Evolutionary conservation across 345 rosid genomes (phyloP).

Genomic region (Aurinia saxatilis): DNA sequence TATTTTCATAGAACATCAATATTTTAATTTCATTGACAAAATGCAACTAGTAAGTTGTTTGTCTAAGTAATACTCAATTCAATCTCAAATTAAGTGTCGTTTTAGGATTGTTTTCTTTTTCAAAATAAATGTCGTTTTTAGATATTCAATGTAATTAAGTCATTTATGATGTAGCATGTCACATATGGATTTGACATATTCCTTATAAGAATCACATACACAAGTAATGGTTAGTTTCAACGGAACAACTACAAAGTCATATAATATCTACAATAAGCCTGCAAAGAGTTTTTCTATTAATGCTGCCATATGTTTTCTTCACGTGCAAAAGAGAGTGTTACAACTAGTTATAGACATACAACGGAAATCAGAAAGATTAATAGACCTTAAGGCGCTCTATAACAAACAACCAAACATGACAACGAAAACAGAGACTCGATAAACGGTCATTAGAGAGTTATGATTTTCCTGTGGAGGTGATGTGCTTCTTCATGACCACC

Average conservation of each 20-base stretch:
- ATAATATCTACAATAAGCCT: no score
- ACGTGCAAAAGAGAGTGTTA: slow-evolving; percentile 5
- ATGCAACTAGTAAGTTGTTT: no score
- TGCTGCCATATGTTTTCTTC: slow-evolving; percentile 4
- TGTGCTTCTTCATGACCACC: slow-evolving; percentile 36
- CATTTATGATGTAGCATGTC: no score
- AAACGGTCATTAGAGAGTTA: slow-evolving; percentile 26
- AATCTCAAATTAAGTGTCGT: no score
- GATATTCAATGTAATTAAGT: no score
- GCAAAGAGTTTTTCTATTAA: background rate
- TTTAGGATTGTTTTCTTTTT: no score
- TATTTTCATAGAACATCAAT: slow-evolving; percentile 8
- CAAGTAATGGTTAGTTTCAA: no score
- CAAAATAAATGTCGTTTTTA: no score
- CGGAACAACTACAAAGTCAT: no score
- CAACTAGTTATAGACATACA: slow-evolving; percentile 21
- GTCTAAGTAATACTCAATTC: no score
- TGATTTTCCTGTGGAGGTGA: slow-evolving; percentile 64
- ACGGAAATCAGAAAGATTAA: slow-evolving; percentile 3
- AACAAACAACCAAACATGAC: slow-evolving; percentile 25
- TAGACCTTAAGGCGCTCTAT: slow-evolving; percentile 11
- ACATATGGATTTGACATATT: no score
- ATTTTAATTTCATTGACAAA: background rate
- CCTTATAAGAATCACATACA: no score
- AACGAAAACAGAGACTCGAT: slow-evolving; percentile 5